Percentiles rank a stretch among this genome's conserved stretches.
phyloP scores from a whole-genome alignment of 2,329 filamentous ascomycete species.

The Colletotrichum sp. region DNA sequence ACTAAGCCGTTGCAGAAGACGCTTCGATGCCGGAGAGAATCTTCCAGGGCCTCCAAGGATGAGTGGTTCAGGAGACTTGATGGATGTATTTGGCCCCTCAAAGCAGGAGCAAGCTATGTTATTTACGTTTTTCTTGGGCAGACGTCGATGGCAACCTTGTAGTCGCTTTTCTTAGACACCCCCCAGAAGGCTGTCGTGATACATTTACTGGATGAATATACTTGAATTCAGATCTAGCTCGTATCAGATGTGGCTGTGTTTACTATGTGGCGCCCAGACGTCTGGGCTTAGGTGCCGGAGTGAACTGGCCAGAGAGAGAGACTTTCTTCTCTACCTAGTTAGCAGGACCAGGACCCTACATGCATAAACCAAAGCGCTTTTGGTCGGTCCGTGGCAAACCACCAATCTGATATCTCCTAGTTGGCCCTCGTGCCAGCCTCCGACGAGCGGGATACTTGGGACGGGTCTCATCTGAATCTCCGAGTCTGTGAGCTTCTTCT shows the following conservation, averaged over 20 bases:
- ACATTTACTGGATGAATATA: background rate
- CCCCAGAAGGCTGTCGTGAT: background rate
- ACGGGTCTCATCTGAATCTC: background rate
- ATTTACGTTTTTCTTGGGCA: background rate
- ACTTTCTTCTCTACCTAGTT: background rate
- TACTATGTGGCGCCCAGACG: background rate
- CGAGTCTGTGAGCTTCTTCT: background rate
- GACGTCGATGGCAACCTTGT: background rate
- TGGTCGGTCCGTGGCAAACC: background rate
- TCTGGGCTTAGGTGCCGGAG: background rate
- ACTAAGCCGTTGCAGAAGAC: background rate
- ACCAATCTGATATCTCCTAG: background rate
- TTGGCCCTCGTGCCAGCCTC: background rate
- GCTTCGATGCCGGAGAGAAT: background rate
- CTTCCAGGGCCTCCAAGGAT: background rate
- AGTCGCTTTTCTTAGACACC: background rate
- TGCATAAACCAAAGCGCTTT: background rate
- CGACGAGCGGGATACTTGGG: background rate
- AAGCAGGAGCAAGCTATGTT: background rate
- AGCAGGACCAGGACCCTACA: background rate
- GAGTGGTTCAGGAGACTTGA: background rate
- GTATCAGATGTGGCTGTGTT: background rate
- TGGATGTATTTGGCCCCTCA: background rate
- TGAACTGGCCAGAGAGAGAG: background rate
- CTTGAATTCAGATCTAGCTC: background rate